phyloP scores from a whole-genome alignment of 1,284 basidiomycete genomes.

The Apiotrichum montevideense region DNA sequence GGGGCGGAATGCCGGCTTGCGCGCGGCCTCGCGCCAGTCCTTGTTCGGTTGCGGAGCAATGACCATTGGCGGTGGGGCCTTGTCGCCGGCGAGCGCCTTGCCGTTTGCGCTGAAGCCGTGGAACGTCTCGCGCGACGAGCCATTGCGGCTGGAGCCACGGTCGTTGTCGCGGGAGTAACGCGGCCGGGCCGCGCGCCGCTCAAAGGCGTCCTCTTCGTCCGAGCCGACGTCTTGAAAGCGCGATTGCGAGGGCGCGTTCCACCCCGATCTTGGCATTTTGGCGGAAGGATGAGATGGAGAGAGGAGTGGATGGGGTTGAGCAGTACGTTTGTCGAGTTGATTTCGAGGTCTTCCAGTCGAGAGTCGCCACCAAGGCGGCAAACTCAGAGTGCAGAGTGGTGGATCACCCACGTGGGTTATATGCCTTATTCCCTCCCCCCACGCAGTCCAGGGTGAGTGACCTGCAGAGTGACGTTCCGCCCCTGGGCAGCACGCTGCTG shows the following conservation, averaged over 20 bases:
- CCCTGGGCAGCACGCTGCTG: too few species aligned
- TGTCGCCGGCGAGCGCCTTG: conserved; percentile 55
- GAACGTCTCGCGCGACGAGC: conserved; percentile 53
- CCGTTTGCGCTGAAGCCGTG: conserved; percentile 56
- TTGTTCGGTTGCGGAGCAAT: conserved; percentile 76
- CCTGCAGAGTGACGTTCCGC: too few species aligned
- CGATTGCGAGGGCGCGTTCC: conserved; percentile 34
- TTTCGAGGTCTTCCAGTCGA: not conserved
- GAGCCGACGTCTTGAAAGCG: conserved; percentile 30
- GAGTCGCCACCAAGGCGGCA: too few species aligned
- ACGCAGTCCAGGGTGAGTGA: too few species aligned
- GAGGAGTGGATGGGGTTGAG: not conserved
- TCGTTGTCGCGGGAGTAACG: not conserved
- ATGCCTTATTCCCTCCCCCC: too few species aligned
- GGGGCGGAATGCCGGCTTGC: conserved; percentile 57
- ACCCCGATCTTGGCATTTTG: not conserved
- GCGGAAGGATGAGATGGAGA: not conserved
- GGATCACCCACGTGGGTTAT: too few species aligned
- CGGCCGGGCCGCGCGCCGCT: not conserved
- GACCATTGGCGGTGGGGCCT: conserved; percentile 63
- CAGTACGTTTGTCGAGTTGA: too few species aligned
- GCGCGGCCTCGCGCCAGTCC: conserved; percentile 71
- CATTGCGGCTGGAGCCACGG: not conserved
- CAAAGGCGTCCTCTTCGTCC: conserved; percentile 35
- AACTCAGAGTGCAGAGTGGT: not conserved